These are phyloP conservation scores for Alternaria tenuissima DNA, from an alignment of 2,329 filamentous ascomycete species.

Conservation along the genomic window DNA sequence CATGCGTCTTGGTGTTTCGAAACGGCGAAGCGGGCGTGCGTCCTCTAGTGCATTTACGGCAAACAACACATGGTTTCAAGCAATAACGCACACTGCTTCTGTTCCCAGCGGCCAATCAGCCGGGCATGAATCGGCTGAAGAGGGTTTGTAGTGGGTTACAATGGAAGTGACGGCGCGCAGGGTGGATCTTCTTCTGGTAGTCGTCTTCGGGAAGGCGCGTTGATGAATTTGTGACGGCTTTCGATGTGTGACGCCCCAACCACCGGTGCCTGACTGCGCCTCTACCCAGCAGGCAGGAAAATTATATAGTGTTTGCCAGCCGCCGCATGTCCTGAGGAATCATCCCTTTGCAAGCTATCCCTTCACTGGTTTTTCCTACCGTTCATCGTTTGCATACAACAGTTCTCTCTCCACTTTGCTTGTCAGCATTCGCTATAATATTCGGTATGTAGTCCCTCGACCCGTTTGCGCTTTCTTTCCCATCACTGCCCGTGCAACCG, in stretches of 20 bases:
- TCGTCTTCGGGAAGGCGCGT: background rate
- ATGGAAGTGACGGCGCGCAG: constrained; percentile 6
- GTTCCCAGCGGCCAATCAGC: constrained; percentile 11
- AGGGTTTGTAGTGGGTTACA: constrained; percentile 1
- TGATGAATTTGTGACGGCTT: constrained; percentile 6
- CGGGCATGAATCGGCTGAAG: background rate
- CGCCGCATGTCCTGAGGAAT: constrained; percentile 6
- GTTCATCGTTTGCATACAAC: constrained; percentile 1
- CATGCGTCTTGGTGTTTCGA: constrained; percentile 32
- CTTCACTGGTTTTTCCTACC: constrained; percentile 3
- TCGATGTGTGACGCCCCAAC: constrained; percentile 22
- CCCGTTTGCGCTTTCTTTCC: constrained; percentile 2
- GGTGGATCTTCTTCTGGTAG: background rate
- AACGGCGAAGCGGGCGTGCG: constrained; percentile 19
- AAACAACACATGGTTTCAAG: constrained; percentile 23
- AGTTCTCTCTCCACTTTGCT: background rate
- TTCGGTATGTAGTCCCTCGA: constrained; percentile 11
- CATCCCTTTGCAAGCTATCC: background rate
- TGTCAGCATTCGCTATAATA: constrained; percentile 6
- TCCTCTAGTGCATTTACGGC: constrained; percentile 14
- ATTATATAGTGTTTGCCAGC: constrained; percentile 27
- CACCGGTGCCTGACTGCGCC: constrained; percentile 23
- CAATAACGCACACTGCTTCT: constrained; percentile 10
- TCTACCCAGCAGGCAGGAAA: constrained; percentile 1
- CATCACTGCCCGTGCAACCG: constrained; percentile 4